Conservation (phyloP, 73 alveolate genomes). For the Paramecium sonneborni region DNA sequence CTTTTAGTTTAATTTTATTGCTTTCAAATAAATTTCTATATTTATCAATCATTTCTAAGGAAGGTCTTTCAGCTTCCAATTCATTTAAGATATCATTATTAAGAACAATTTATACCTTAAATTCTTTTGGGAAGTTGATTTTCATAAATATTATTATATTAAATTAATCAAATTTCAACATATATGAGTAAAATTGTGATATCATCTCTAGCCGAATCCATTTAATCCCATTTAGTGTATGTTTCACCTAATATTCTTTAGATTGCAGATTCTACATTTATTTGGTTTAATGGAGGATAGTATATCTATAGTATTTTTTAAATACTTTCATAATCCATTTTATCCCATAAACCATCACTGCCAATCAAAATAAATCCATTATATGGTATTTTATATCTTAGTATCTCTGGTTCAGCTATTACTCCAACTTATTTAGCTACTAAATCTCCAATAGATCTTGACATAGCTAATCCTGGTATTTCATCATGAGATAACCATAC, state of each 20-base stretch:
- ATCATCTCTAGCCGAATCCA: neutral
- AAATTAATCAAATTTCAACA: neutral
- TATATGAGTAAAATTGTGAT: neutral
- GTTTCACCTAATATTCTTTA: neutral
- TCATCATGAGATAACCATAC: constrained; percentile 61
- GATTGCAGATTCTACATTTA: neutral
- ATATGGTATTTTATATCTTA: constrained; percentile 31
- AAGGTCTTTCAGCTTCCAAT: constrained; percentile 43
- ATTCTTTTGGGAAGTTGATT: neutral
- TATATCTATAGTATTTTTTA: neutral
- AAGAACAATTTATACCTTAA: neutral
- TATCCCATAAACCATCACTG: constrained; percentile 74
- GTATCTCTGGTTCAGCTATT: constrained; percentile 67
- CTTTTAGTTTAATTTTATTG: constrained; percentile 9
- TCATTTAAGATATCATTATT: constrained; percentile 37
- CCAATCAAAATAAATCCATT: constrained; percentile 58
- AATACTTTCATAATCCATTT: constrained; percentile 42
- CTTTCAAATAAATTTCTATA: neutral
- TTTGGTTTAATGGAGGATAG: neutral
- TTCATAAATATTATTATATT: neutral
- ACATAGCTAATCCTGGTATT: constrained; percentile 72
- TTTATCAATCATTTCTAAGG: neutral
- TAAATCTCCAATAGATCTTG: constrained; percentile 70
- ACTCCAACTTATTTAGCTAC: constrained; percentile 71
- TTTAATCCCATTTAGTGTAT: neutral